phyloP scores from a whole-genome alignment of 148 eudicot species.

The Chenopodium formosanum region DNA sequence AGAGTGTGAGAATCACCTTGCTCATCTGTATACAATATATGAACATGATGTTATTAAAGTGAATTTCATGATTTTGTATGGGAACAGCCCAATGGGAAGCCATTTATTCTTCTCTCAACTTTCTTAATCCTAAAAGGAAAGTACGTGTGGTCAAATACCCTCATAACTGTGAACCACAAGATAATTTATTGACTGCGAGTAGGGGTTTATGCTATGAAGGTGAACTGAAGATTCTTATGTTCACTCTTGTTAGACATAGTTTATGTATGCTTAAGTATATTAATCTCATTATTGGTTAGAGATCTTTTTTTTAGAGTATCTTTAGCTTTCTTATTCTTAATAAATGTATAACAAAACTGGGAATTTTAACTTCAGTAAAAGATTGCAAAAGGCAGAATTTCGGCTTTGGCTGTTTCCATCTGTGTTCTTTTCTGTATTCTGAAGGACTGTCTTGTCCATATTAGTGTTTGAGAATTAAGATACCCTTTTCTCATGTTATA shows the following conservation, averaged over 20 bases:
- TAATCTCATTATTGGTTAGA: not conserved
- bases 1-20: not conserved
- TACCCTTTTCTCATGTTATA: not conserved
- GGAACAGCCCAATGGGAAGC: not conserved
- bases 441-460: not conserved
- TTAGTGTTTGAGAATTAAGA: not conserved
- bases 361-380: not conserved
- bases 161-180: not conserved
- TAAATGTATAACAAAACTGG: not conserved
- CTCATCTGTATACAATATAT: not conserved
- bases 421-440: not conserved
- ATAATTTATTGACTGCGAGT: not conserved
- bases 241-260: not conserved
- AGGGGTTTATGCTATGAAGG: not conserved
- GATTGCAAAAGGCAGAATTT: not conserved
- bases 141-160: not conserved
- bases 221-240: not conserved
- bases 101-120: not conserved
- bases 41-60: not conserved
- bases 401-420: not conserved
- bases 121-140: not conserved
- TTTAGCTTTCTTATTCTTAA: not conserved
- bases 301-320: not conserved
- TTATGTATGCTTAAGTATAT: not conserved
- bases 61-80: not conserved